Conservation (phyloP, 345 rosid species). For the Salix exigua region DNA sequence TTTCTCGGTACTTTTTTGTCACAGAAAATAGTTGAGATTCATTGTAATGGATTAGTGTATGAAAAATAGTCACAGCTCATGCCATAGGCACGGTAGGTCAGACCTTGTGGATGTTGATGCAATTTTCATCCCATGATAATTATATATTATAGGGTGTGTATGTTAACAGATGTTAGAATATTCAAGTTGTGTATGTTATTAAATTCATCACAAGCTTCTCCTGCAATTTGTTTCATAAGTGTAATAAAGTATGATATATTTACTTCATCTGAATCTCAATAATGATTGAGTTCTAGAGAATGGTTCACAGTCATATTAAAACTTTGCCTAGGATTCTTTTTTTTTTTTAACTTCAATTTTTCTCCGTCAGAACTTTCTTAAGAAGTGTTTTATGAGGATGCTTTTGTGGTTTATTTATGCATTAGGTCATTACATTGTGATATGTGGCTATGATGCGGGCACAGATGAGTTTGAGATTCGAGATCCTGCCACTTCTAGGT, state of each 20-base stretch:
- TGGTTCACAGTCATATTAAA: background rate
- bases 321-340: background rate
- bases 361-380: background rate
- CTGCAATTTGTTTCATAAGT: background rate
- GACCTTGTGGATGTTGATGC: background rate
- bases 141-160: background rate
- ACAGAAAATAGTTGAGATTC: background rate
- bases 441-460: constrained; percentile 76
- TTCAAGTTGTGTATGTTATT: no score
- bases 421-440: constrained; percentile 83
- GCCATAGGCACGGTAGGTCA: background rate
- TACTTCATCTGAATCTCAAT: background rate
- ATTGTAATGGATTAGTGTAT: background rate
- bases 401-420: background rate
- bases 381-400: background rate
- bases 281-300: background rate
- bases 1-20: background rate
- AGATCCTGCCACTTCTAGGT: constrained; percentile 95
- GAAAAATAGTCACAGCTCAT: background rate
- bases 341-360: background rate
- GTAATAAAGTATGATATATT: background rate
- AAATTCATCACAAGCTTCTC: background rate
- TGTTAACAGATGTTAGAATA: background rate
- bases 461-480: constrained; percentile 89
- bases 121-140: background rate